Conservation (phyloP, 345 rosid genomes). For the Boechera divaricarpa region DNA sequence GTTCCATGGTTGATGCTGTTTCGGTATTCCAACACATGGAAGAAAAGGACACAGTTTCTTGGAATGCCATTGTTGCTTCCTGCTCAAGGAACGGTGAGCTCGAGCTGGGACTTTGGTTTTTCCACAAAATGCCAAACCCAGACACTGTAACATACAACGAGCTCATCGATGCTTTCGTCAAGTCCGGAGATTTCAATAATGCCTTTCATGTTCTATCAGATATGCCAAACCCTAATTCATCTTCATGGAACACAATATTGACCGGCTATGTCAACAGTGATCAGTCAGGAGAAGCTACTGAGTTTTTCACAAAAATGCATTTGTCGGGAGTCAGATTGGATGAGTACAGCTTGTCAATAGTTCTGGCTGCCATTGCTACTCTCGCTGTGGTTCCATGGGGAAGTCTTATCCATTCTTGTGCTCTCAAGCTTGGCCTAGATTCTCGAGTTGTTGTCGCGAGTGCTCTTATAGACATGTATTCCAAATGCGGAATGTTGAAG, state of each 20-base stretch:
- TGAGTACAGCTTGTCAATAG: slow-evolving; percentile 66
- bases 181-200: slow-evolving; percentile 57
- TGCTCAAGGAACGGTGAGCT: slow-evolving; percentile 64
- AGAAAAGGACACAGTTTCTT: slow-evolving; percentile 68
- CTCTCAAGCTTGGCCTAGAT: slow-evolving; percentile 48
- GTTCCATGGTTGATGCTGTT: slow-evolving; percentile 60
- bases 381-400: slow-evolving; percentile 70
- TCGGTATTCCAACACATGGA: slow-evolving; percentile 54
- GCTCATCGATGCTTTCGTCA: slow-evolving; percentile 68
- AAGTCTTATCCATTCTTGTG: slow-evolving; percentile 61
- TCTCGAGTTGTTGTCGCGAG: slow-evolving; percentile 64
- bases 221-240: slow-evolving; percentile 70
- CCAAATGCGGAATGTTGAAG: slow-evolving; percentile 70
- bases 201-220: slow-evolving; percentile 52
- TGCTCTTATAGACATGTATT: slow-evolving; percentile 82
- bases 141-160: slow-evolving; percentile 78
- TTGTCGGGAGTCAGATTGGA: slow-evolving; percentile 51
- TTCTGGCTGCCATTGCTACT: slow-evolving; percentile 67
- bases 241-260: slow-evolving; percentile 84
- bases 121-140: slow-evolving; percentile 63
- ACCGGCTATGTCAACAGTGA: slow-evolving; percentile 69
- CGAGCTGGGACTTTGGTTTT: slow-evolving; percentile 57
- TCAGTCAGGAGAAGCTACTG: slow-evolving; percentile 55
- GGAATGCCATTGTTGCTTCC: slow-evolving; percentile 84
- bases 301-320: slow-evolving; percentile 64